Conservation (phyloP, 306 rosid genomes). For the Prosopis cineraria region DNA sequence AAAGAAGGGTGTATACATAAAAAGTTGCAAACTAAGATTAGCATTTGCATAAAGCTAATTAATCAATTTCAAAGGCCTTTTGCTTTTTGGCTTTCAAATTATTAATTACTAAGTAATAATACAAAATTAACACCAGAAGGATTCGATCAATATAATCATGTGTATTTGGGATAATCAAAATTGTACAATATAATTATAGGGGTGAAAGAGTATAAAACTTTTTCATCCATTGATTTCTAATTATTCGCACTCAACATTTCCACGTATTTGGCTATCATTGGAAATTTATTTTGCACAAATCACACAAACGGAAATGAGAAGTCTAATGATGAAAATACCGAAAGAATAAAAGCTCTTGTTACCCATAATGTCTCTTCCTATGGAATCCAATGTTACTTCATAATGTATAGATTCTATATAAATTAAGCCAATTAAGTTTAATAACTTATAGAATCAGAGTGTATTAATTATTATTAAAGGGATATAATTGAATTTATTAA, state of each 20-base stretch:
- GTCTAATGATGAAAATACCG: slow-evolving; percentile 36
- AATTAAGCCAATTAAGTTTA: neutral
- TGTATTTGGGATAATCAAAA: neutral
- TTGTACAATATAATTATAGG: neutral
- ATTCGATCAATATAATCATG: slow-evolving; percentile 2
- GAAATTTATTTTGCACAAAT: slow-evolving; percentile 6
- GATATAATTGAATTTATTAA: neutral
- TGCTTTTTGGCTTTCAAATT: neutral
- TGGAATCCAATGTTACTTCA: slow-evolving; percentile 41
- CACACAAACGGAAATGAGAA: slow-evolving; percentile 19
- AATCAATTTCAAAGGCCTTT: slow-evolving; percentile 14
- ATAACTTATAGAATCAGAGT: no score
- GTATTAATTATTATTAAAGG: neutral
- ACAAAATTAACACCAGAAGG: neutral
- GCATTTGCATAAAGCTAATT: neutral
- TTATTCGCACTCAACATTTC: slow-evolving; percentile 10
- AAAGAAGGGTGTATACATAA: neutral
- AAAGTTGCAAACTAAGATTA: neutral
- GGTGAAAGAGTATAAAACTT: neutral
- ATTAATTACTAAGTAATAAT: neutral
- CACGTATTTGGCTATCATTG: slow-evolving; percentile 8
- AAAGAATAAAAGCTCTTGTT: neutral
- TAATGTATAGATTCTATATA: neutral
- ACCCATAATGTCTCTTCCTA: slow-evolving; percentile 12
- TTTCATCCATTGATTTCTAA: neutral